phyloP scores from a whole-genome alignment of 225 moss, liverwort and hornwort genomes.

The Rhytidiadelphus loreus region DNA sequence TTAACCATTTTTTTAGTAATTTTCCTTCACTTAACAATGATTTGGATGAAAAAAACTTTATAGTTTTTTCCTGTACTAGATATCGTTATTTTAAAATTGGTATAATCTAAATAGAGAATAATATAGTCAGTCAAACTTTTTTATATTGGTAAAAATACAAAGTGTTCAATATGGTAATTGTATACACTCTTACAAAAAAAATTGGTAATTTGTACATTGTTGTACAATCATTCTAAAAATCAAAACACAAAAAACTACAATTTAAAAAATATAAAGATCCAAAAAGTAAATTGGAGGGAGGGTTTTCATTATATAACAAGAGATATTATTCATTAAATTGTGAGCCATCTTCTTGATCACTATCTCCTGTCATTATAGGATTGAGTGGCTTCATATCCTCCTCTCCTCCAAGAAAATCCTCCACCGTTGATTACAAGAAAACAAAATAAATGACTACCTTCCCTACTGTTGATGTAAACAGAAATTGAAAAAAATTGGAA shows the following conservation, averaged over 20 bases:
- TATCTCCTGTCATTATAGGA: too few relatives aligned
- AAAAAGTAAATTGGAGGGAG: accelerated
- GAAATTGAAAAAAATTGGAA: too few relatives aligned
- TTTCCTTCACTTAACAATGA: not conserved
- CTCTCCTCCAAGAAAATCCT: too few relatives aligned
- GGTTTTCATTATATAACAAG: not conserved
- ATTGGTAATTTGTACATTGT: too few relatives aligned
- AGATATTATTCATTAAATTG: not conserved
- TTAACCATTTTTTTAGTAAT: too few relatives aligned
- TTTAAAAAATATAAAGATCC: not conserved
- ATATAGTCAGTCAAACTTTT: not conserved
- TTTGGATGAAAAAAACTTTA: not conserved
- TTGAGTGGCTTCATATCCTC: too few relatives aligned
- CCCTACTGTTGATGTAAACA: too few relatives aligned
- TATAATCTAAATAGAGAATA: not conserved
- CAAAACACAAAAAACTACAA: accelerated
- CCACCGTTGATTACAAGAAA: too few relatives aligned
- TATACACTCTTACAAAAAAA: not conserved
- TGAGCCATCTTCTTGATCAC: too few relatives aligned
- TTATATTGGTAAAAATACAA: accelerated
- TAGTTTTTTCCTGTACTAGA: not conserved
- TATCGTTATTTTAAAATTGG: accelerated
- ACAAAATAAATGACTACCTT: too few relatives aligned
- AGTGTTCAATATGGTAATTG: not conserved
- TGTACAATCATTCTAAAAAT: not conserved